phyloP scores from a whole-genome alignment of 345 rosid species.

The Leavenworthia alabamica region DNA sequence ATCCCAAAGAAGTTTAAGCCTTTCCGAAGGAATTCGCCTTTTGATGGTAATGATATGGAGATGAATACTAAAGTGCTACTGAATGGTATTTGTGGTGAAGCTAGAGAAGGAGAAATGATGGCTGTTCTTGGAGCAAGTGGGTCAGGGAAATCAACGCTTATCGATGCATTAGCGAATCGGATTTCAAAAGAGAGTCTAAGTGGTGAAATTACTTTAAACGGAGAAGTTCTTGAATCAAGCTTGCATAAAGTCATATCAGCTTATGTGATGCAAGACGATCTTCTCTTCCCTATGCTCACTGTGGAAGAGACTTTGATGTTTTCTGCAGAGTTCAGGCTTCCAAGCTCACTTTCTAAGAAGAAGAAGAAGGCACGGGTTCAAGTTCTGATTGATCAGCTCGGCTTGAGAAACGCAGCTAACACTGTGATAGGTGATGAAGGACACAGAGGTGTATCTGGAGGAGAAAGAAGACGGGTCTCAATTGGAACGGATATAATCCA shows the following conservation, averaged over 20 bases:
- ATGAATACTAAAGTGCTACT: conserved; percentile 39
- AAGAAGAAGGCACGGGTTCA: conserved; percentile 73
- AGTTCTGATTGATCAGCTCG: conserved; percentile 79
- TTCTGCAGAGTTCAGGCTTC: conserved; percentile 87
- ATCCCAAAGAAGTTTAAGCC: conserved; percentile 31
- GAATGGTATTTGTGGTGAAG: conserved; percentile 55
- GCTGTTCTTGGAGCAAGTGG: conserved; percentile 96
- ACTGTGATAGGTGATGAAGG: conserved; percentile 96
- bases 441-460: conserved; percentile 86
- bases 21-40: conserved; percentile 21
- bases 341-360: conserved; percentile 61
- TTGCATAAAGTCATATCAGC: conserved; percentile 80
- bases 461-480: conserved; percentile 83
- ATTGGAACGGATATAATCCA: conserved; percentile 71
- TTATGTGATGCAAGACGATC: conserved; percentile 94
- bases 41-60: conserved; percentile 6
- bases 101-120: conserved; percentile 75
- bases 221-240: conserved; percentile 60
- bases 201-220: conserved; percentile 65
- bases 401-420: conserved; percentile 56
- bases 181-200: conserved; percentile 65
- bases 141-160: conserved; percentile 86
- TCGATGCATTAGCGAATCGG: conserved; percentile 81
- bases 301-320: conserved; percentile 91
- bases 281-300: conserved; percentile 84